Evolutionary conservation across 345 rosid genomes (phyloP).

Genomic region (Clausena lansium): DNA sequence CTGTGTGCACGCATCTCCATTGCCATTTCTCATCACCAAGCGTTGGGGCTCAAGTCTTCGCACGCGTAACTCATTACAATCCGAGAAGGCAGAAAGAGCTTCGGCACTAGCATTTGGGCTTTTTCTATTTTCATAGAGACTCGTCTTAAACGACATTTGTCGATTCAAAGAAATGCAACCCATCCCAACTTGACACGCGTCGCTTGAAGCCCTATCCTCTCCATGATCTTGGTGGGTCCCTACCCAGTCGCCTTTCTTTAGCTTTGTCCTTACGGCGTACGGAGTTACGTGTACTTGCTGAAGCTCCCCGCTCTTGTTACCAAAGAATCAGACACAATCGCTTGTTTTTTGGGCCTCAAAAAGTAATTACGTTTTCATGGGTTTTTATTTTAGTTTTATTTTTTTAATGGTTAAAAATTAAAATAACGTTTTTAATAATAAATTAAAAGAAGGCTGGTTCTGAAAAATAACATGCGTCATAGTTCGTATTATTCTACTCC

Average conservation of each 20-base stretch:
- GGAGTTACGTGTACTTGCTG: too few relatives aligned
- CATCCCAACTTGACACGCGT: slow-evolving; percentile 21
- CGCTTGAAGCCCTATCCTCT: not conserved
- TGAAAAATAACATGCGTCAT: too few relatives aligned
- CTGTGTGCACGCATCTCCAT: too few relatives aligned
- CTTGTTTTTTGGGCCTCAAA: not conserved
- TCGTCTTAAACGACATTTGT: slow-evolving; percentile 8
- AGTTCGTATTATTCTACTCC: too few relatives aligned
- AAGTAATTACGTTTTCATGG: too few relatives aligned
- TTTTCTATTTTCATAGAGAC: slow-evolving; percentile 3
- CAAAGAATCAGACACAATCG: not conserved
- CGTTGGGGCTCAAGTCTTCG: not conserved
- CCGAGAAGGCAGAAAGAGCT: not conserved
- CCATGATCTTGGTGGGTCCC: not conserved
- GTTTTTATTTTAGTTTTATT: too few relatives aligned
- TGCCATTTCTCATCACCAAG: not conserved
- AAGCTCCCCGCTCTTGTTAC: not conserved
- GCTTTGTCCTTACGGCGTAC: too few relatives aligned
- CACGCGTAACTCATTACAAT: not conserved
- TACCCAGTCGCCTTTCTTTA: too few relatives aligned
- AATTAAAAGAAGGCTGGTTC: too few relatives aligned
- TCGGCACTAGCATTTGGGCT: too few relatives aligned
- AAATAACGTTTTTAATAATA: too few relatives aligned
- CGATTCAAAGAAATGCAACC: not conserved
- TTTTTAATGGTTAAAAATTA: too few relatives aligned